Evolutionary conservation across 805 yeast genomes (phyloP).

Genomic region (Monosporozyma servazzii): DNA sequence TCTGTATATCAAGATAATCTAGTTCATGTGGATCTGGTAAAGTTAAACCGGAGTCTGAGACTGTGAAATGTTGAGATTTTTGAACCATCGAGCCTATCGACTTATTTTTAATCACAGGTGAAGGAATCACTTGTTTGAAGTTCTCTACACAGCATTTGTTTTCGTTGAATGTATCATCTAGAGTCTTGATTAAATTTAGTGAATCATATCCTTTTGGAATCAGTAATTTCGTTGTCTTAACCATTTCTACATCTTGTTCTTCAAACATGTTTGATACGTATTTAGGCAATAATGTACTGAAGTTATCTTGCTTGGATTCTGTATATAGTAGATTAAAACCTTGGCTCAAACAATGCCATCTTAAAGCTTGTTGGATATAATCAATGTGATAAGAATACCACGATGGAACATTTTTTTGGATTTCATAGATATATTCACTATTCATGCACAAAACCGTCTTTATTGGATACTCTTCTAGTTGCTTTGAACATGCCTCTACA

Average conservation of each 20-base stretch:
- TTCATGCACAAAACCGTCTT: conserved; percentile 12
- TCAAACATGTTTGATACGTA: conserved; percentile 1
- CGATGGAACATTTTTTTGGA: conserved; percentile 11
- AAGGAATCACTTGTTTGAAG: neutral
- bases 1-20: neutral
- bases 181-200: conserved; percentile 38
- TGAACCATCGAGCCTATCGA: neutral
- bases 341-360: conserved; percentile 14
- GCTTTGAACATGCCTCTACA: conserved; percentile 3
- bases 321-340: conserved; percentile 10
- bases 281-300: neutral
- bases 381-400: conserved; percentile 22
- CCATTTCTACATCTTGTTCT: conserved; percentile 9
- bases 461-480: neutral
- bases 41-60: neutral
- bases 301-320: conserved; percentile 1
- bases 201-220: conserved; percentile 47
- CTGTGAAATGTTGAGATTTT: neutral
- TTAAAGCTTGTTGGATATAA: conserved; percentile 18
- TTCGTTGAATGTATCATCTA: conserved; percentile 30
- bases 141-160: neutral
- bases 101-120: neutral
- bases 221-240: conserved; percentile 18
- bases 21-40: neutral
- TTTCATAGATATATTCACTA: conserved; percentile 10